Percentiles rank a stretch among this genome's conserved stretches.
Conservation (phyloP, 306 rosid genomes). For the Acacia acuminata region DNA sequence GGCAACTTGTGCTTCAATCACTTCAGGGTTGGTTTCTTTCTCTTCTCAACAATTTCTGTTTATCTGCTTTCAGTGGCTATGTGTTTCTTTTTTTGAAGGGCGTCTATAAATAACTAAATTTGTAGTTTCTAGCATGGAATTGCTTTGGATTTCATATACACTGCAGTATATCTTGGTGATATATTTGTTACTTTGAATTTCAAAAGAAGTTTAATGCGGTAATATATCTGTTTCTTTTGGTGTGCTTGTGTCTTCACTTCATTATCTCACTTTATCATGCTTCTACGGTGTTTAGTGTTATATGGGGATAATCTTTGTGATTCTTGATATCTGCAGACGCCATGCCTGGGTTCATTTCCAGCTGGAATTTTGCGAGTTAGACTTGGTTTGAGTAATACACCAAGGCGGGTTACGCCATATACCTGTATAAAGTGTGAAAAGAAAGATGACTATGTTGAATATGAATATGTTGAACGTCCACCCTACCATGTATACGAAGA, state of each 20-base stretch:
- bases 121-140: slow-evolving; percentile 2
- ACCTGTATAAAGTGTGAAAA: slow-evolving; percentile 73
- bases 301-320: slow-evolving; percentile 32
- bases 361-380: slow-evolving; percentile 57
- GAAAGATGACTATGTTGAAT: slow-evolving; percentile 54
- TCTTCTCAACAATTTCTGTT: background rate
- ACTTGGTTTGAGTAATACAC: slow-evolving; percentile 43
- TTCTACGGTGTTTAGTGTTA: slow-evolving; percentile 8
- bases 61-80: background rate
- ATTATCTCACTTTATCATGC: background rate
- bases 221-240: background rate
- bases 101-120: slow-evolving; percentile 13
- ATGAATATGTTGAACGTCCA: slow-evolving; percentile 72
- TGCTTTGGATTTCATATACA: slow-evolving; percentile 10
- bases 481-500: slow-evolving; percentile 84
- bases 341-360: slow-evolving; percentile 61
- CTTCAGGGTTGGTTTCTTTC: slow-evolving; percentile 44
- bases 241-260: background rate
- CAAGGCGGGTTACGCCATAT: slow-evolving; percentile 42
- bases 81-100: background rate
- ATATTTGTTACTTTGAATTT: background rate
- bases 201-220: background rate
- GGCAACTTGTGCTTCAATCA: slow-evolving; percentile 56
- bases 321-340: slow-evolving; percentile 49
- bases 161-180: slow-evolving; percentile 3